phyloP scores from a whole-genome alignment of 345 rosid genomes.

The Orychophragmus violaceus region DNA sequence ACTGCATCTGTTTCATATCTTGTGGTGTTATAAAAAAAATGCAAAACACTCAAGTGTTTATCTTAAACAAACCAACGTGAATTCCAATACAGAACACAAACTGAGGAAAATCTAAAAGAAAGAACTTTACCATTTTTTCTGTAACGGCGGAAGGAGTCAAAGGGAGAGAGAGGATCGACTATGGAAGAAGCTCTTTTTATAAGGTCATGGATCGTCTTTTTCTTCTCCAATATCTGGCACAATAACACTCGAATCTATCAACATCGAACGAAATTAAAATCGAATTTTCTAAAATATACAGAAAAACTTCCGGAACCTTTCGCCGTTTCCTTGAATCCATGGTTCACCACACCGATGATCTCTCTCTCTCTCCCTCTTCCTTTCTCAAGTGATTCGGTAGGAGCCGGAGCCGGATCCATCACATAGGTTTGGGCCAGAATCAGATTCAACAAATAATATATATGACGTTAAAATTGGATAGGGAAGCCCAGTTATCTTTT shows the following conservation, averaged over 20 bases:
- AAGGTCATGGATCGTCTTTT: constrained; percentile 48
- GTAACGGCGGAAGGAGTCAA: constrained; percentile 51
- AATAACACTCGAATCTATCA: neutral
- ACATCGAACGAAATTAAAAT: neutral
- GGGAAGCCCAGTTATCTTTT: neutral
- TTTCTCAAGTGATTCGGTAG: neutral
- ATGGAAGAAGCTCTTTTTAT: constrained; percentile 57
- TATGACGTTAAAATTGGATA: neutral
- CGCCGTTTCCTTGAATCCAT: constrained; percentile 44
- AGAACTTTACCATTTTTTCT: constrained; percentile 44
- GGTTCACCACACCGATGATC: constrained; percentile 14
- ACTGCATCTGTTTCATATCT: neutral
- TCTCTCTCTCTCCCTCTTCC: neutral
- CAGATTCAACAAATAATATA: neutral
- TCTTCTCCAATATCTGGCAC: constrained; percentile 62
- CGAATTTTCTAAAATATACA: constrained; percentile 20
- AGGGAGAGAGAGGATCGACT: constrained; percentile 55
- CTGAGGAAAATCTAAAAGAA: neutral
- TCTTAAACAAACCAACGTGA: neutral
- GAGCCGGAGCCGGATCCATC: constrained; percentile 13
- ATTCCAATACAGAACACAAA: neutral
- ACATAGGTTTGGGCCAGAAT: constrained; percentile 6
- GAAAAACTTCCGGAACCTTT: constrained; percentile 29
- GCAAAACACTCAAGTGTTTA: neutral
- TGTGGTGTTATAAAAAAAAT: neutral